These are phyloP conservation scores for Exophiala mesophila DNA, from an alignment of 2,329 filamentous ascomycete genomes.

Conservation along the genomic window DNA sequence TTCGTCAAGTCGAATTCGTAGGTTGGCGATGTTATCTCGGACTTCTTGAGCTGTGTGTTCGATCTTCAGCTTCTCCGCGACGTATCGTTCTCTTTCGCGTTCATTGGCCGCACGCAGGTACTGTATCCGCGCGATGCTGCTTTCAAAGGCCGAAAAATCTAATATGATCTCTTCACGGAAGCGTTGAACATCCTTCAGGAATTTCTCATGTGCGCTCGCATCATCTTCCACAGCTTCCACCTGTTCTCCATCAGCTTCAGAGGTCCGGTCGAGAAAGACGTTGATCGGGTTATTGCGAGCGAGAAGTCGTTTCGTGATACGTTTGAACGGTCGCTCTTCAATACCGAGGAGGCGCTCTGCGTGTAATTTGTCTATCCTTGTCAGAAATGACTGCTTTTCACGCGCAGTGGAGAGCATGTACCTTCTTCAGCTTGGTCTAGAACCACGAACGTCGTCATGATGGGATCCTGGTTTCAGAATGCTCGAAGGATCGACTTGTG, in stretches of 20 bases:
- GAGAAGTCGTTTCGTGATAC: conserved; percentile 75
- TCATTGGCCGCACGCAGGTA: conserved; percentile 79
- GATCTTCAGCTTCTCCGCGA: conserved; percentile 73
- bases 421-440: conserved; percentile 69
- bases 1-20: conserved; percentile 70
- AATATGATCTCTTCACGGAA: conserved; percentile 79
- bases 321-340: conserved; percentile 88
- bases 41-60: conserved; percentile 72
- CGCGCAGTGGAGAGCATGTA: conserved; percentile 16
- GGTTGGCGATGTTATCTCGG: conserved; percentile 64
- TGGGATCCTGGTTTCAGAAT: too few species aligned
- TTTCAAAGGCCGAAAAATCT: conserved; percentile 85
- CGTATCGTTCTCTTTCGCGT: conserved; percentile 77
- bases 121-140: conserved; percentile 73
- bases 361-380: conserved; percentile 68
- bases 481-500: too few species aligned
- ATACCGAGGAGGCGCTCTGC: conserved; percentile 80
- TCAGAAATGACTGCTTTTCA: not conserved
- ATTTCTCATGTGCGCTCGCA: conserved; percentile 29
- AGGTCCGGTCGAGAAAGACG: conserved; percentile 36
- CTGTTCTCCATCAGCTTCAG: conserved; percentile 36
- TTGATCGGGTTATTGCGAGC: conserved; percentile 60
- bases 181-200: conserved; percentile 50
- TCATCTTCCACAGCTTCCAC: conserved; percentile 38
- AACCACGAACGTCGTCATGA: conserved; percentile 58